phyloP scores from a whole-genome alignment of 2,329 filamentous ascomycete genomes.

The Pyricularia pennisetigena region DNA sequence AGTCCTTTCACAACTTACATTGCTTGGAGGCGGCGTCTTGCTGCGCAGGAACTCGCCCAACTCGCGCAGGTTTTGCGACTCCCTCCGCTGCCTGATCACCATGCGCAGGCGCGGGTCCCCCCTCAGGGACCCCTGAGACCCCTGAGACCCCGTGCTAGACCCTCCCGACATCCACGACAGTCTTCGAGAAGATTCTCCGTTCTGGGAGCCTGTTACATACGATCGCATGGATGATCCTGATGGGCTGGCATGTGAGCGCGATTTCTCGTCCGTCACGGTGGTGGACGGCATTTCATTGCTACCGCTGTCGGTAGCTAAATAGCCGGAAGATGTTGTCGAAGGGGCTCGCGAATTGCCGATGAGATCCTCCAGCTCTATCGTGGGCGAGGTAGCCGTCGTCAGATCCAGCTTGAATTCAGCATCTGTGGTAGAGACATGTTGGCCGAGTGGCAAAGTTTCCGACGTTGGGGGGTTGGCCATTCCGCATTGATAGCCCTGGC shows the following conservation, averaged over 20 bases:
- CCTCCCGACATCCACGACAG: not conserved
- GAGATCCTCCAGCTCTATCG: not conserved
- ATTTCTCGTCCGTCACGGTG: not conserved
- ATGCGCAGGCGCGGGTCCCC: slow-evolving; percentile 1
- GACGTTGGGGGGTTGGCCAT: not conserved
- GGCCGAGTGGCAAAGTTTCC: not conserved
- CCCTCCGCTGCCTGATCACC: slow-evolving; percentile 7
- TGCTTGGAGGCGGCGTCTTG: slow-evolving; percentile 35
- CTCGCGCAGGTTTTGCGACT: slow-evolving; percentile 17
- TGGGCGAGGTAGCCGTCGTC: not conserved
- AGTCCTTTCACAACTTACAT: slow-evolving; percentile 13
- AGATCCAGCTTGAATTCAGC: not conserved
- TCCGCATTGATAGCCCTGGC: not conserved
- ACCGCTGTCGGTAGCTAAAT: not conserved
- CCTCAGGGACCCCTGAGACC: not conserved
- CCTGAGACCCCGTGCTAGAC: not conserved
- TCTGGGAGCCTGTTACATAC: not conserved
- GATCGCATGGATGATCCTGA: not conserved
- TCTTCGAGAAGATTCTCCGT: not conserved
- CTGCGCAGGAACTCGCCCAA: slow-evolving; percentile 40
- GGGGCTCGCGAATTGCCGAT: not conserved
- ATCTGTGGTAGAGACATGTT: not conserved
- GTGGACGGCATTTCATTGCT: not conserved
- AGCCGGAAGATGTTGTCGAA: not conserved
- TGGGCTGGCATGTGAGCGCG: not conserved